phyloP scores from a whole-genome alignment of 2,329 filamentous ascomycete species.

The Neurospora sp. region DNA sequence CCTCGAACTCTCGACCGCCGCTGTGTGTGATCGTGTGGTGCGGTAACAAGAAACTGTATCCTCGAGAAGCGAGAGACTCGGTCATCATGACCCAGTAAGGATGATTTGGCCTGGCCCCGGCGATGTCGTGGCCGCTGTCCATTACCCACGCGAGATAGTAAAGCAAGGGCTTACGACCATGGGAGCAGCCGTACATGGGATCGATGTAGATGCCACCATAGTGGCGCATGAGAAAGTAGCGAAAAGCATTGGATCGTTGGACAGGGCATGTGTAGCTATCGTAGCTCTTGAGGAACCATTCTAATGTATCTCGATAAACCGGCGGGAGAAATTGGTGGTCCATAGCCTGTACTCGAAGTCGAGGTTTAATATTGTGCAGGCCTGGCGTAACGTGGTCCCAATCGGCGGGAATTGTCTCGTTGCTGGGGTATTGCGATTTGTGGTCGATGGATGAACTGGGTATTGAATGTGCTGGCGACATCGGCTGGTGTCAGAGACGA shows the following conservation, averaged over 20 bases:
- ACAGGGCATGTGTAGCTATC: slow-evolving; percentile 64
- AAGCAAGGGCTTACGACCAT: slow-evolving; percentile 54
- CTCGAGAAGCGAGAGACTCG: slow-evolving; percentile 51
- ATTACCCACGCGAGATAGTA: slow-evolving; percentile 60
- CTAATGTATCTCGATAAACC: slow-evolving; percentile 65
- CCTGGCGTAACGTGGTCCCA: slow-evolving; percentile 18
- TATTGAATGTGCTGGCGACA: slow-evolving; percentile 7
- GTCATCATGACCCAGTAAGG: slow-evolving; percentile 62
- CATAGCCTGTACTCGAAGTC: slow-evolving; percentile 44
- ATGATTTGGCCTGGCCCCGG: slow-evolving; percentile 58
- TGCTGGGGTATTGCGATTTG: slow-evolving; percentile 18
- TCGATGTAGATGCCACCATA: slow-evolving; percentile 76
- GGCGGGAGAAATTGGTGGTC: slow-evolving; percentile 59
- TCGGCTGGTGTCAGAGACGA: slow-evolving; percentile 8
- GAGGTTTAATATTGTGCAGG: slow-evolving; percentile 17
- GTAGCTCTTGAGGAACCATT: slow-evolving; percentile 67
- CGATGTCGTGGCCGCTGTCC: slow-evolving; percentile 35
- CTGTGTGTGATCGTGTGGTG: slow-evolving; percentile 70
- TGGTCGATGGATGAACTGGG: slow-evolving; percentile 21
- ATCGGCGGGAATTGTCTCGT: slow-evolving; percentile 16
- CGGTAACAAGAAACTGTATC: slow-evolving; percentile 58
- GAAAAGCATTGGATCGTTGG: slow-evolving; percentile 65
- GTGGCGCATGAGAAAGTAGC: slow-evolving; percentile 70
- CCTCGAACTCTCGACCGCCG: slow-evolving; percentile 61
- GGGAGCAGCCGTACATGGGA: slow-evolving; percentile 63